Percentiles rank a stretch among this genome's conserved stretches.
Conservation (phyloP, 164 flowering plant genomes). For the Brasenia schreberi region DNA sequence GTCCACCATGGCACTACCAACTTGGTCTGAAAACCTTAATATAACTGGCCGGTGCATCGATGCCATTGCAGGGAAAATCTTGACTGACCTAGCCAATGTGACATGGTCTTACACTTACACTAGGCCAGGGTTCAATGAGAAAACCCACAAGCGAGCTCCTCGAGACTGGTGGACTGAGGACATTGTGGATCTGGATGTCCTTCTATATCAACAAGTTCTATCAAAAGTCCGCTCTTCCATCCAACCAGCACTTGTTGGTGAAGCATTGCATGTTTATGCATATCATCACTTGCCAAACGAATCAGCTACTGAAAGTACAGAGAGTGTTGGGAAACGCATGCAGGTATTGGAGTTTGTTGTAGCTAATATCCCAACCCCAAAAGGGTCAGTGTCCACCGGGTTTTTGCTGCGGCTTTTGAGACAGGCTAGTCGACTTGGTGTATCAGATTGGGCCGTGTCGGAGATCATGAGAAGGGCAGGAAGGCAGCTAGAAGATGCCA, state of each 20-base stretch:
- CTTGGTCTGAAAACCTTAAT: constrained; percentile 72
- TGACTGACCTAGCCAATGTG: constrained; percentile 57
- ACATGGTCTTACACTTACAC: constrained; percentile 90
- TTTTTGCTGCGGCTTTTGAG: constrained; percentile 60
- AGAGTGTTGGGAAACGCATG: constrained; percentile 16
- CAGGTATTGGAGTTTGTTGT: constrained; percentile 52
- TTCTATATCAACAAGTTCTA: not conserved
- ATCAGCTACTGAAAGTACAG: constrained; percentile 18
- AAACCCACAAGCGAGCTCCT: constrained; percentile 46
- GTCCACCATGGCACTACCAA: constrained; percentile 31
- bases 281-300: constrained; percentile 45
- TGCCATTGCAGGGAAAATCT: constrained; percentile 61
- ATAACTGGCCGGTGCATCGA: constrained; percentile 62
- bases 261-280: constrained; percentile 86
- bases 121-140: constrained; percentile 55
- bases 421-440: constrained; percentile 34
- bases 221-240: constrained; percentile 26
- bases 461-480: constrained; percentile 54
- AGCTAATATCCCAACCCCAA: constrained; percentile 58
- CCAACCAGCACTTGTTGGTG: constrained; percentile 70
- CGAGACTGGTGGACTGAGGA: constrained; percentile 99
- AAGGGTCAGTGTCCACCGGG: constrained; percentile 58
- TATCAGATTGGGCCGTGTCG: constrained; percentile 38
- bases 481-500: constrained; percentile 58
- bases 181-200: constrained; percentile 40